phyloP scores from a whole-genome alignment of 352 stramenopile species.

The Phytophthora idaei region DNA sequence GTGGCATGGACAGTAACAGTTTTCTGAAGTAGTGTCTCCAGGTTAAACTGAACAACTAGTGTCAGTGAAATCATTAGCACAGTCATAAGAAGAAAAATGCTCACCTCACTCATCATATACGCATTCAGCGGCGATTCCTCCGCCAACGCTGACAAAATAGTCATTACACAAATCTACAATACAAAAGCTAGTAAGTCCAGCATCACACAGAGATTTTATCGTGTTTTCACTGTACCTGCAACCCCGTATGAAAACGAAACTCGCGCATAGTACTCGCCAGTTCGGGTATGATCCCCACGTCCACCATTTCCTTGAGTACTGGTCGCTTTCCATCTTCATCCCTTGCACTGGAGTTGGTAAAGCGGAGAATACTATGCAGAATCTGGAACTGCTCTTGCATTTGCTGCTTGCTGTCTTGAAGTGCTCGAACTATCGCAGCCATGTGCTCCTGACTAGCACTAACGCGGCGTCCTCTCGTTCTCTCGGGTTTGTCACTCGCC shows the following conservation, averaged over 20 bases:
- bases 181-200: neutral
- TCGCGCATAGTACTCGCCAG: slow-evolving; percentile 58
- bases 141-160: slow-evolving; percentile 49
- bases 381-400: slow-evolving; percentile 46
- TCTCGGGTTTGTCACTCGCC: slow-evolving; percentile 7
- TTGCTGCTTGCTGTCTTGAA: slow-evolving; percentile 46
- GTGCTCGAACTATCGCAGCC: slow-evolving; percentile 35
- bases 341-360: slow-evolving; percentile 28
- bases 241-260: slow-evolving; percentile 61
- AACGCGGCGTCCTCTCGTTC: slow-evolving; percentile 3
- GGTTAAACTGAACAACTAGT: slow-evolving; percentile 15
- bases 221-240: slow-evolving; percentile 42
- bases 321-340: slow-evolving; percentile 28
- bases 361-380: slow-evolving; percentile 47
- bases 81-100: neutral
- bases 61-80: neutral
- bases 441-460: slow-evolving; percentile 28
- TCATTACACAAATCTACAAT: slow-evolving; percentile 43
- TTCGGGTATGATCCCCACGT: slow-evolving; percentile 43
- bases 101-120: slow-evolving; percentile 65
- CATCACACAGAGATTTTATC: too few relatives aligned
- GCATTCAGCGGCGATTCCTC: slow-evolving; percentile 59
- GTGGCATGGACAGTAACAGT: slow-evolving; percentile 44
- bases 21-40: slow-evolving; percentile 51
- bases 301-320: slow-evolving; percentile 50